Conservation (phyloP, 2,329 filamentous ascomycete genomes). For the Penicillium glabrum region DNA sequence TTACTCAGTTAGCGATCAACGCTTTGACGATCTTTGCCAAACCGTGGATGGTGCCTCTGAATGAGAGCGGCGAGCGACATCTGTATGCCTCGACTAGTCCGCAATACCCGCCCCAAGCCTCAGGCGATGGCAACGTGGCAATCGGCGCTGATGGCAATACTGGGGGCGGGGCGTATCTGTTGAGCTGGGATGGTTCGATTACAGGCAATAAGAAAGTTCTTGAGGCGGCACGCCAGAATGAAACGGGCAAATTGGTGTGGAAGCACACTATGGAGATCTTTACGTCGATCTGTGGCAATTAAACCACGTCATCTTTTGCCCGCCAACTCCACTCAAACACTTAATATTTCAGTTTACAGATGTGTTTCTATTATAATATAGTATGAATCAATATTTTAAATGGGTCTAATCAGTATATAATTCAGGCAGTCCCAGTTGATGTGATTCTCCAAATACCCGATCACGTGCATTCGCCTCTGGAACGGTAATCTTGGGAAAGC, state of each 20-base stretch:
- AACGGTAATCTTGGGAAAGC: neutral
- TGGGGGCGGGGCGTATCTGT: slow-evolving; percentile 17
- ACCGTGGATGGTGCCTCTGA: slow-evolving; percentile 12
- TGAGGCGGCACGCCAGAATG: slow-evolving; percentile 12
- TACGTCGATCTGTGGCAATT: slow-evolving; percentile 12
- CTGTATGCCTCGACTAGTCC: slow-evolving; percentile 17
- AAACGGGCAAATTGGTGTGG: slow-evolving; percentile 14
- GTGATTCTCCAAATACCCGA: neutral
- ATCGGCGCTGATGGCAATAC: slow-evolving; percentile 12
- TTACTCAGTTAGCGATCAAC: slow-evolving; percentile 6
- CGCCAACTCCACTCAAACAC: neutral
- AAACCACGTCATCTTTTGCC: neutral
- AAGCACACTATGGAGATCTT: slow-evolving; percentile 16
- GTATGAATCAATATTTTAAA: neutral
- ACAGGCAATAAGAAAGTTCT: slow-evolving; percentile 10
- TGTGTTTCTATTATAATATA: neutral
- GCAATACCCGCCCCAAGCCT: slow-evolving; percentile 9
- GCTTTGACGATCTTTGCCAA: slow-evolving; percentile 4
- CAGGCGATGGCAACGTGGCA: slow-evolving; percentile 3
- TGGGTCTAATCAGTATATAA: neutral
- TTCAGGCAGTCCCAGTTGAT: neutral
- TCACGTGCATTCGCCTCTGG: slow-evolving; percentile 1
- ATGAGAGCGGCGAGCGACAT: slow-evolving; percentile 18
- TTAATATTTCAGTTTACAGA: neutral
- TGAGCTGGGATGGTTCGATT: slow-evolving; percentile 12